Percentiles rank a stretch among this genome's conserved stretches.
These are phyloP conservation scores for Pseudevernia furfuracea DNA, from an alignment of 495 filamentous ascomycete species.

Conservation along the genomic window DNA sequence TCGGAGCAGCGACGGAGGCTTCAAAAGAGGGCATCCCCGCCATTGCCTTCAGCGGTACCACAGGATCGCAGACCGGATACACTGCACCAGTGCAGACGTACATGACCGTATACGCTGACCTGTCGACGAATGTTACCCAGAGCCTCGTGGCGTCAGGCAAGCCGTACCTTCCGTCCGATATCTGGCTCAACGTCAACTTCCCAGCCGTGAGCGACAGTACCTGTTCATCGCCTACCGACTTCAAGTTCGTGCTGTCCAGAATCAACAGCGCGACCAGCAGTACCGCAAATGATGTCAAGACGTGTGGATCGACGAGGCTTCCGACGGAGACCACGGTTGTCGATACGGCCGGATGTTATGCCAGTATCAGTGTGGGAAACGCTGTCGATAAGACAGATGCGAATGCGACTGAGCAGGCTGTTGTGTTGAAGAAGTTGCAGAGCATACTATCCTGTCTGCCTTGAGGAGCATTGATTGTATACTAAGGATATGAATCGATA, in stretches of 20 bases:
- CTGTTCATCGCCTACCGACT: slow-evolving; percentile 43
- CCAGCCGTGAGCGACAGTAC: slow-evolving; percentile 38
- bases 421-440: slow-evolving; percentile 48
- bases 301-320: slow-evolving; percentile 47
- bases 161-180: slow-evolving; percentile 51
- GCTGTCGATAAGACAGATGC: slow-evolving; percentile 52
- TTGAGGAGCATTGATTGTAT: not conserved
- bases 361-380: slow-evolving; percentile 55
- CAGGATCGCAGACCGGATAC: slow-evolving; percentile 45
- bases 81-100: slow-evolving; percentile 42
- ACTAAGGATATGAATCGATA: not conserved
- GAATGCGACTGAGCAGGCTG: slow-evolving; percentile 44
- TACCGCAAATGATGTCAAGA: slow-evolving; percentile 46
- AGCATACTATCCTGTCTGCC: slow-evolving; percentile 43
- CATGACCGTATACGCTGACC: slow-evolving; percentile 51
- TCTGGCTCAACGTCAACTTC: slow-evolving; percentile 64
- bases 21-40: slow-evolving; percentile 50
- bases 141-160: slow-evolving; percentile 44
- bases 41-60: slow-evolving; percentile 55
- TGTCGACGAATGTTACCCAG: slow-evolving; percentile 50
- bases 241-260: slow-evolving; percentile 54
- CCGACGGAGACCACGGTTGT: slow-evolving; percentile 51
- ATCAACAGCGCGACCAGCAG: slow-evolving; percentile 46
- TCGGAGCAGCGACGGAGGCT: slow-evolving; percentile 53
- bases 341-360: slow-evolving; percentile 45